Base-by-base conservation (phyloP, 2,329 filamentous ascomycete genomes). In the Cryphonectria japonica region DNA sequence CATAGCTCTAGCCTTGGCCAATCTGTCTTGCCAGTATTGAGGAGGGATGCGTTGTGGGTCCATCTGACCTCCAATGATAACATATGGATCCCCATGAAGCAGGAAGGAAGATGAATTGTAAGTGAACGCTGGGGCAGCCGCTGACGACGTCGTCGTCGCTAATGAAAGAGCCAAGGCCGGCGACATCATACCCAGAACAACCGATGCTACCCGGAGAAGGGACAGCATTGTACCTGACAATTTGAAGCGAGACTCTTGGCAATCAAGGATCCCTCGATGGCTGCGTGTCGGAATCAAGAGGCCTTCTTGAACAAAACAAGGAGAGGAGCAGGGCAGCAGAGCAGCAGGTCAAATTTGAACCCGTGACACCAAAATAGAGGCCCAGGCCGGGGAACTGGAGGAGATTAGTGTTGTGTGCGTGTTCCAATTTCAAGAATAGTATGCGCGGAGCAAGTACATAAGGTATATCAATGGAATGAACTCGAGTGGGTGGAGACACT, bases 51-150 rank as follows among this genome's bases (percentile, higher is more conserved):
- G 81, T 72, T 86, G 85, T 0, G 83, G 83, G 69, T 86, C 84
- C 79, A 86, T 85, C 75, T 86, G 83, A 2, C 84, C 84, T 1
- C 84, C 83, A 69, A 85, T 82, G 63, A 85, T 84, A 50, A 81
- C 77, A 71, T 78, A 81, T 8, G 79, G 78, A 62, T 80, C 74
- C 6, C 80, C 83, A 76, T 83, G 75, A 61, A 84, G 76, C 41
- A 82, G 78, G 74, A 84, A 84, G 1, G 79, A 76, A 13, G 74
- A 76, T 32, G 75, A 76, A 69, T 84, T 79, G 70, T 83, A 84
- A 1, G 81, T 81, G 73, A 84, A 84, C 14, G 77, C 22, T 26
- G 69, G 61, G 11, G n/a, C 50, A n/a, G 32, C 41, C 22, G 63
- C 70, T 16, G 66, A 32, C 7, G 62, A 61, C 29, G 60, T 61